phyloP scores from a whole-genome alignment of 2,329 filamentous ascomycete species.

The Lachnellula cervina region DNA sequence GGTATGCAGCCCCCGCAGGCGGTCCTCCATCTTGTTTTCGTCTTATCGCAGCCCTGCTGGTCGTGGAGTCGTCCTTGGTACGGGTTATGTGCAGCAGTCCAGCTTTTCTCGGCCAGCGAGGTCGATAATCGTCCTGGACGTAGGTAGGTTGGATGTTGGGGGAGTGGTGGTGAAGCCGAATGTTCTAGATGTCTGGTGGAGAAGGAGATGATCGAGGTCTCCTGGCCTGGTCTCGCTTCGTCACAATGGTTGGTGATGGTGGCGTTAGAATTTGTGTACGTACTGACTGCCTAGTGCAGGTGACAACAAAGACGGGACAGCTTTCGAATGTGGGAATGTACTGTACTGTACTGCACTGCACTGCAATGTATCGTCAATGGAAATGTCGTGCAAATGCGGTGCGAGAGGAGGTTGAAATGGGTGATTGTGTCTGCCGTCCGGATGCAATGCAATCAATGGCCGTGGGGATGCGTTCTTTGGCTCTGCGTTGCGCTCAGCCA shows the following conservation, averaged over 20 bases:
- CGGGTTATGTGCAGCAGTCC: not conserved
- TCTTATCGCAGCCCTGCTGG: slow-evolving; percentile 9
- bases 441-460: no score
- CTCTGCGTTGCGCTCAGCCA: not conserved
- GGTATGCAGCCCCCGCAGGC: not conserved
- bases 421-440: no score
- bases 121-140: slow-evolving; percentile 7
- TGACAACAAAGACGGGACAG: no score
- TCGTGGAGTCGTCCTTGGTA: not conserved
- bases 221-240: not conserved
- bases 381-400: no score
- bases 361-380: no score
- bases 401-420: no score
- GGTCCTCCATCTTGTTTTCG: slow-evolving; percentile 17
- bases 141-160: not conserved
- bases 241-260: not conserved
- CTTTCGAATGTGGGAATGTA: not conserved
- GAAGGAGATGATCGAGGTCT: not conserved
- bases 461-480: not conserved
- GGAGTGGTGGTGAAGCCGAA: not conserved
- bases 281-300: no score
- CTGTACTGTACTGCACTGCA: no score
- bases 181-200: slow-evolving; percentile 1
- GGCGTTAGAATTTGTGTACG: not conserved
- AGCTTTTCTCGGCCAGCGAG: slow-evolving; percentile 24